A percentile compares a stretch with the other conserved stretches of the same genome.
phyloP scores from a whole-genome alignment of 2,329 filamentous ascomycete species.

The Cercospora sesami region DNA sequence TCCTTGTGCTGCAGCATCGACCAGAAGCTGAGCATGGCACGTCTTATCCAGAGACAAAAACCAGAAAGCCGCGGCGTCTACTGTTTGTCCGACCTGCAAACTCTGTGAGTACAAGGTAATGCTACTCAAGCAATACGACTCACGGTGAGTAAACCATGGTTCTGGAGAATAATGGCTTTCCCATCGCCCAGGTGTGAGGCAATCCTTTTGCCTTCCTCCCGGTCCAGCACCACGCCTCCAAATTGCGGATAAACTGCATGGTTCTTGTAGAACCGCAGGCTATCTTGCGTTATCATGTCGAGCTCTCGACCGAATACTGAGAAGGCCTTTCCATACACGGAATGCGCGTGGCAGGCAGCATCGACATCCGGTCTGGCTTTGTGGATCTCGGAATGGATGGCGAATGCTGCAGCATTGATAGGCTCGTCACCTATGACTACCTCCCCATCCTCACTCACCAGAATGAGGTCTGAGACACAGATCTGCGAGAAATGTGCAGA shows the following conservation, averaged over 20 bases:
- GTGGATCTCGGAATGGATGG: constrained; percentile 48
- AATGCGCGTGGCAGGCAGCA: constrained; percentile 47
- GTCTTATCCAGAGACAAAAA: constrained; percentile 49
- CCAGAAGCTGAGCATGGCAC: constrained; percentile 49
- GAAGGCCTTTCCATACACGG: constrained; percentile 50
- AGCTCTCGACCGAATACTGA: constrained; percentile 49
- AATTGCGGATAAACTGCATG: constrained; percentile 49
- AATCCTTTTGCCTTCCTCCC: constrained; percentile 48
- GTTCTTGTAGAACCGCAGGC: constrained; percentile 44
- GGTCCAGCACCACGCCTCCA: constrained; percentile 48
- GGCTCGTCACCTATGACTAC: constrained; percentile 48
- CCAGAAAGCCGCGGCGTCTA: constrained; percentile 51
- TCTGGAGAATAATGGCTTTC: constrained; percentile 45
- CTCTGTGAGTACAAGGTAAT: not conserved
- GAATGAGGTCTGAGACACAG: constrained; percentile 48
- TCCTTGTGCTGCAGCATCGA: constrained; percentile 45
- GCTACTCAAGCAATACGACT: constrained; percentile 16
- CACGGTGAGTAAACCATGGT: constrained; percentile 50
- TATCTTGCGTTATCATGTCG: constrained; percentile 53
- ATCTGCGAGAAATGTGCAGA: constrained; percentile 49
- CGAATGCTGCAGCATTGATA: constrained; percentile 47
- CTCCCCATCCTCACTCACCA: constrained; percentile 46
- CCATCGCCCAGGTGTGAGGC: constrained; percentile 42
- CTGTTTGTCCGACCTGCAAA: constrained; percentile 35
- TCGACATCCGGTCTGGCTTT: constrained; percentile 46